Percentiles rank a stretch among this genome's conserved stretches.
Evolutionary conservation across 768 basidiomycete genomes (phyloP).

Genomic region (Chalciporus chontae): DNA sequence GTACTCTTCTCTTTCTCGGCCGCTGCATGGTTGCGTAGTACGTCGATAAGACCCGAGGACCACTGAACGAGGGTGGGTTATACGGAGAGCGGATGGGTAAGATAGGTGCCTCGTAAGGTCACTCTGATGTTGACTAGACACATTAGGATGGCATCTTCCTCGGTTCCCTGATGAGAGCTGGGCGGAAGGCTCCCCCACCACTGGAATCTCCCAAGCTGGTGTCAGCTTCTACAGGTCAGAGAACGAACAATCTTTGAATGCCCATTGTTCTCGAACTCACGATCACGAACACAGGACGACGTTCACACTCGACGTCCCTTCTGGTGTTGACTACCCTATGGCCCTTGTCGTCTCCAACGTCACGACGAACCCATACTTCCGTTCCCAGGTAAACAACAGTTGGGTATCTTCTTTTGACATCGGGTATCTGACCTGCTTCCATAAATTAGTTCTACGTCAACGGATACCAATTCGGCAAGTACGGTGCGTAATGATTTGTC

Average conservation of each 20-base stretch:
- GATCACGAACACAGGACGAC: conserved; percentile 19
- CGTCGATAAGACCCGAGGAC: conserved; percentile 46
- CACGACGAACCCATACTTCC: conserved; percentile 43
- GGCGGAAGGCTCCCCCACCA: conserved; percentile 40
- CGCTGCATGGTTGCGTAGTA: conserved; percentile 30
- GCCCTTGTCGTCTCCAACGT: conserved; percentile 42
- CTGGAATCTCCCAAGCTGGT: conserved; percentile 40
- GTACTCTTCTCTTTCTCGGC: background rate
- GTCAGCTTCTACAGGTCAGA: conserved; percentile 46
- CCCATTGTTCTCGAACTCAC: background rate
- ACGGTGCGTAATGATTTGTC: conserved; percentile 7
- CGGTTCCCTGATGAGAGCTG: conserved; percentile 48
- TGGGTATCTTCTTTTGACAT: background rate
- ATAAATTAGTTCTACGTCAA: conserved; percentile 22
- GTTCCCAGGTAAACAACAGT: conserved; percentile 24
- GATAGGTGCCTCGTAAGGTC: background rate
- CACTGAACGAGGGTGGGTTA: conserved; percentile 59
- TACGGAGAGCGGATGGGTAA: conserved; percentile 50
- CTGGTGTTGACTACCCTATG: conserved; percentile 47
- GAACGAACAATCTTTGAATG: background rate
- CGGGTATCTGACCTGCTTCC: background rate
- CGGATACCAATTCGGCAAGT: conserved; percentile 27
- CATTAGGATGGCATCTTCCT: conserved; percentile 52
- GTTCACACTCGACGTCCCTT: conserved; percentile 42
- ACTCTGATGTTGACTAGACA: conserved; percentile 3